Evolutionary conservation across 306 rosid genomes (phyloP), one percentile per base, ranked within the genome.

Genomic region (Potentilla sterilis): DNA sequence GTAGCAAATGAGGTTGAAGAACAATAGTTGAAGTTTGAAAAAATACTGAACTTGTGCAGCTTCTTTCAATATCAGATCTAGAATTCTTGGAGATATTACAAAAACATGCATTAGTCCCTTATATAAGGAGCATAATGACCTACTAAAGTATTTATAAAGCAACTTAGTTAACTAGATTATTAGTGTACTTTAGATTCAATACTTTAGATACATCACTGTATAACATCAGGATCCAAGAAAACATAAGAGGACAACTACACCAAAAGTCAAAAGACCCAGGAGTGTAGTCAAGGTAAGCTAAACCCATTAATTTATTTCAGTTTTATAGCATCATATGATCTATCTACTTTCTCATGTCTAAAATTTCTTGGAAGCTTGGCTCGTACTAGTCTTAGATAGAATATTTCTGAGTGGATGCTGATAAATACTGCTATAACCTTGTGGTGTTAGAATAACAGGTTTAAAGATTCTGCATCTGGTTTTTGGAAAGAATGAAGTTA

Each of bases 151-250:
- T 28, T 1, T 28, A 28, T 0, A 28, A 1, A 28, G 28, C 28
- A 28, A 28, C 28, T 28, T 28, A 28, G 28, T 28, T 28, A 28
- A 28, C 28, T 28, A 28, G 0, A 28, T 28, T 28, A 28, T 28
- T 28, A 28, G 1, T 28, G 28, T 28, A 28, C 28, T 28, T 28
- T 28, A 28, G 28, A 28, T 28, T 66, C 8, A 24, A 38, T 74
- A 78, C 80, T 69, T 81, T 28, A 76, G 75, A 28, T 49, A 70
- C 35, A 16, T 52, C 74, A 78, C 54, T 75, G 63, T 78, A 34
- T 78, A 48, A 49, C 65, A 24, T 15, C 86, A 92, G 99, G 97
- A 95, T 80, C 92, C 93, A 65, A 90, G 89, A 80, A 88, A 90
- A 70, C 93, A 73, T 52, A 92, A 72, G 43, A 82, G 82, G 89